A percentile compares a stretch with the other conserved stretches of the same genome.
phyloP scores from a whole-genome alignment of 192 early-diverging fungal genomes.

The Martensiomyces pterosporus region DNA sequence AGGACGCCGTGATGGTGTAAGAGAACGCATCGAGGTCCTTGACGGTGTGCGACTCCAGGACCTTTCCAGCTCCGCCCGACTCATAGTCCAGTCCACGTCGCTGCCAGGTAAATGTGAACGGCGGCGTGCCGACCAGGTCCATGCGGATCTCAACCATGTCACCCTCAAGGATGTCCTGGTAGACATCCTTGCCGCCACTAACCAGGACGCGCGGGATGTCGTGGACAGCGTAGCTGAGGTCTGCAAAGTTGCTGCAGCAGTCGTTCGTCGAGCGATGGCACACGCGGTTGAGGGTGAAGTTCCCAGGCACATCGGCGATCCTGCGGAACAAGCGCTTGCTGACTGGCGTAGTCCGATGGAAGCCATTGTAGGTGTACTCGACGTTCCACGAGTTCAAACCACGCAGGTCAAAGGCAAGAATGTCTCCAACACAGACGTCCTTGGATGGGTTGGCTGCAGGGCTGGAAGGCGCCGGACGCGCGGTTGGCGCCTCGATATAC shows the following conservation, averaged over 20 bases:
- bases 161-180: slow-evolving; percentile 63
- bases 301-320: slow-evolving; percentile 54
- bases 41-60: slow-evolving; percentile 54
- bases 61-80: slow-evolving; percentile 6
- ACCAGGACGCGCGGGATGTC: slow-evolving; percentile 60
- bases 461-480: slow-evolving; percentile 29
- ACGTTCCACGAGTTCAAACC: slow-evolving; percentile 64
- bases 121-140: slow-evolving; percentile 60
- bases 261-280: slow-evolving; percentile 56
- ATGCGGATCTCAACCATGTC: slow-evolving; percentile 54
- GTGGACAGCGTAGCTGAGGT: slow-evolving; percentile 50
- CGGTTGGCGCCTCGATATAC: slow-evolving; percentile 48
- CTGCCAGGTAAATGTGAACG: slow-evolving; percentile 67
- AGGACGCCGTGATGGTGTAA: slow-evolving; percentile 54
- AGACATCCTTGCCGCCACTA: slow-evolving; percentile 58
- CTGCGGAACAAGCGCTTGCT: slow-evolving; percentile 60
- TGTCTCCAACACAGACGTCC: slow-evolving; percentile 62
- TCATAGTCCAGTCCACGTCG: slow-evolving; percentile 27
- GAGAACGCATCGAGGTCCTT: slow-evolving; percentile 43
- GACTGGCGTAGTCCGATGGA: slow-evolving; percentile 9
- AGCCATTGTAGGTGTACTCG: slow-evolving; percentile 49
- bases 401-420: slow-evolving; percentile 61
- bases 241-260: slow-evolving; percentile 56
- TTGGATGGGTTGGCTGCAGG: slow-evolving; percentile 27
- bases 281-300: slow-evolving; percentile 53